These are phyloP conservation scores for Metschnikowia matae DNA, from an alignment of 805 yeast genomes.

Conservation along the genomic window DNA sequence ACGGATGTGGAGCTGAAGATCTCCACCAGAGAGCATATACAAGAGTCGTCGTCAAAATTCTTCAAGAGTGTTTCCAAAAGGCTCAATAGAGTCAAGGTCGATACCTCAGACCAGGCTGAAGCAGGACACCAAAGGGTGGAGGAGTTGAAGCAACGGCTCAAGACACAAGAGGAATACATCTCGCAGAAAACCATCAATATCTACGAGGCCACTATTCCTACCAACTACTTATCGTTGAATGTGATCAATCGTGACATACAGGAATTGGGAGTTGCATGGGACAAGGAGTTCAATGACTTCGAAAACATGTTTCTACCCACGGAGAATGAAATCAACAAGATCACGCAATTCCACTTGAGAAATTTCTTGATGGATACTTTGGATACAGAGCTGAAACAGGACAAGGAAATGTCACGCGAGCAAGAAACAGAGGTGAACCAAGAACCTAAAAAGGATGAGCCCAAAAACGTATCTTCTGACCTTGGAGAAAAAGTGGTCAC, in stretches of 20 bases:
- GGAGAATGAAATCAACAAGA: conserved; percentile 86
- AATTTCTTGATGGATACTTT: conserved; percentile 62
- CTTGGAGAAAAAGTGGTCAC: not conserved
- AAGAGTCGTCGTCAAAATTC: conserved; percentile 51
- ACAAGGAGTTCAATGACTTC: conserved; percentile 72
- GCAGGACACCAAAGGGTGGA: conserved; percentile 60
- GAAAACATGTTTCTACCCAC: conserved; percentile 79
- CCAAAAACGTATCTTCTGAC: not conserved
- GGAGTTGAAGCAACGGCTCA: conserved; percentile 52
- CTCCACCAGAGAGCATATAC: conserved; percentile 53
- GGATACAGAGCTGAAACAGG: conserved; percentile 19
- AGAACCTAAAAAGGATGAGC: not conserved
- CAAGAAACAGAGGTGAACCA: not conserved
- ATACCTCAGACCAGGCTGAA: conserved; percentile 64
- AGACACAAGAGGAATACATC: conserved; percentile 47
- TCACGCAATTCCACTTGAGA: conserved; percentile 82
- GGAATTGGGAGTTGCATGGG: conserved; percentile 84
- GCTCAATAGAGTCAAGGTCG: conserved; percentile 70
- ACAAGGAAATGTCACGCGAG: not conserved
- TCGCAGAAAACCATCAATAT: conserved; percentile 44
- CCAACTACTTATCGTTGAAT: conserved; percentile 69
- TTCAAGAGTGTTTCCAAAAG: conserved; percentile 71
- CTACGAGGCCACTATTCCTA: conserved; percentile 52
- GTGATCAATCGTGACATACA: conserved; percentile 66
- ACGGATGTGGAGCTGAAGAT: conserved; percentile 65